Base-by-base conservation (phyloP, 371 early-diverging fungal genomes). In the Syncephalastrum contaminatum region DNA sequence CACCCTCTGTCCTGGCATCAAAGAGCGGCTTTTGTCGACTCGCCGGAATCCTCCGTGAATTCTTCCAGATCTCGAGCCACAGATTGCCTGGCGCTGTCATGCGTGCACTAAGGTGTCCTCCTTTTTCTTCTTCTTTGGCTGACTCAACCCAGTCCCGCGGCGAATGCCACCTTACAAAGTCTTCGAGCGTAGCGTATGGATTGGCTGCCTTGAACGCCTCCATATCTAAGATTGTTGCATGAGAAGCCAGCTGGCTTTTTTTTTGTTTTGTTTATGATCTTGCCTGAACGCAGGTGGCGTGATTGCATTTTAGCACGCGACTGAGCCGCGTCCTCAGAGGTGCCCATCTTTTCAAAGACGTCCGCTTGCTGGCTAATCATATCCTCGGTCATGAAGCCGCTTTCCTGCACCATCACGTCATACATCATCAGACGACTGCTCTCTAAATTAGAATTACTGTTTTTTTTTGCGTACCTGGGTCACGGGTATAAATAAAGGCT, bases 91-190 rank as follows among this genome's bases (percentile, higher is more conserved):
- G 77, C 30, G 88, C 88, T 2, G 76, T 67, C 96, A 96, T 96
- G 22, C 96, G 75, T 4, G 74, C 73, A 56, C 92, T 93, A 43
- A 95, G 65, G 18, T 53, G 39, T 5, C 65, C 65, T 48, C 16
- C 10, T 39, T 20, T 59, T 7, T 45, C 22, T 39, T 68, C 69
- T 24, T 54, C 65, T n/a, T 41, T 46, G 19, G 42, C 48, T 36
- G 53, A 63, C 40, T 36, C 43, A 21, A 88, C 62, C 87, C 89
- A 91, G 66, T 96, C 97, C 49, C 90, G 81, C 10, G 97, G 97
- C 0, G 96, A 95, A 63, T 94, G 91, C 97, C 97, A 96, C 46
- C 94, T 77, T n/a, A 96, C 90, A 81, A 96, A 96, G 55, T 96
- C 97, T 4, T 85, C 91, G 4, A 96, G 64, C 6, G 65, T 65